phyloP scores from a whole-genome alignment of 768 basidiomycete genomes.

The Tylopilus plumbeoviolaceoides region DNA sequence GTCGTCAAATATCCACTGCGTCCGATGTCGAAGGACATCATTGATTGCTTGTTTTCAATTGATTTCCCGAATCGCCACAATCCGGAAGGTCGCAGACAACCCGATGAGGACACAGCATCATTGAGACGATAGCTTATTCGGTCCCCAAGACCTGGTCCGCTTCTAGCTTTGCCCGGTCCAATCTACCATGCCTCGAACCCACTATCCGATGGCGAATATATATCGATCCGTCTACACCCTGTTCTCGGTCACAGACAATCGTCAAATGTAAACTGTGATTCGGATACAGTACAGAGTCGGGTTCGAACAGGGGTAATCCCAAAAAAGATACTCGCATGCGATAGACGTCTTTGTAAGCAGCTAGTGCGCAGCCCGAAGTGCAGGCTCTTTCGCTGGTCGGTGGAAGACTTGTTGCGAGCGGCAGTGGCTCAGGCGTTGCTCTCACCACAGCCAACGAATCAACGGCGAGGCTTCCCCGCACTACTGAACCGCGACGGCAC shows the following conservation, averaged over 20 bases:
- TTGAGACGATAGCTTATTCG: constrained; percentile 4
- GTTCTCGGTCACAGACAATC: constrained; percentile 10
- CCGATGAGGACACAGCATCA: constrained; percentile 10
- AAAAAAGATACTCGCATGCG: constrained; percentile 5
- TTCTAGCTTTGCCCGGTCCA: constrained; percentile 1
- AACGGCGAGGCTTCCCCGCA: background rate
- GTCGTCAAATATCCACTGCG: constrained; percentile 30
- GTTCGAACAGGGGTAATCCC: constrained; percentile 5
- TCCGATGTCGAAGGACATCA: constrained; percentile 22
- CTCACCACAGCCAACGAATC: background rate
- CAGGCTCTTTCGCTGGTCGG: background rate
- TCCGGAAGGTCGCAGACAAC: constrained; percentile 8
- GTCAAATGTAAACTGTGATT: constrained; percentile 9
- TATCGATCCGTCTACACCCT: constrained; percentile 3
- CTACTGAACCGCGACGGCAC: constrained; percentile 12
- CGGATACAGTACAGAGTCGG: background rate
- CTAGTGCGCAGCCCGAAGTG: background rate
- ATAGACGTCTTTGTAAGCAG: background rate
- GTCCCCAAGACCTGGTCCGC: constrained; percentile 5
- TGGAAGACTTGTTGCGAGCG: background rate
- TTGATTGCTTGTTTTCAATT: constrained; percentile 15
- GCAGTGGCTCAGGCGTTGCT: background rate
- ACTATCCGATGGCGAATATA: constrained; percentile 7
- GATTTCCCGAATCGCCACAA: constrained; percentile 7
- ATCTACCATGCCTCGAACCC: constrained; percentile 8